Base-by-base conservation (phyloP, 1,284 basidiomycete genomes). In the Fomitopsis palustris region DNA sequence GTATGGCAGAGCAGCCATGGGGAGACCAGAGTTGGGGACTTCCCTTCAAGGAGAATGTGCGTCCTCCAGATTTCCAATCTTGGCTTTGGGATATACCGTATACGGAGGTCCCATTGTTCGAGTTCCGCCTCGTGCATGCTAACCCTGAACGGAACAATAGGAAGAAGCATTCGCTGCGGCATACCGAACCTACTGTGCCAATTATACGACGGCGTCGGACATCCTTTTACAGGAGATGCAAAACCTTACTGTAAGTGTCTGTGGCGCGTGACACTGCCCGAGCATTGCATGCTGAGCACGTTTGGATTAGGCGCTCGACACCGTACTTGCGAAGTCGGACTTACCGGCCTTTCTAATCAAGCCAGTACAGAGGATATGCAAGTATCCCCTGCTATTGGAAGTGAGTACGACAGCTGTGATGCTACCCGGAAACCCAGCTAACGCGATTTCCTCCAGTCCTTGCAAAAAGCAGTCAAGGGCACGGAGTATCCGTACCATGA, bases 131-230 rank as follows among this genome's bases (percentile, higher is more conserved):
- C 69, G 67, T 64, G 64, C 68, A 69, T 62, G 64, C 70, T 63
- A 49, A 47, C 65, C 55, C 53, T 57, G 69, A 70, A 68, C 66
- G 72, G 72, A 77, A 81, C 75, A 81, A 81, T 80, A 95, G 92
- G 96, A 99, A 81, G 85, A 93, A 60, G 92, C 95, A 66, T 97
- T 98, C 71, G 83, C 87, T 52, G 33, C n/a, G 2, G 92, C 94
- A 39, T 99, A 99, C 75, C 95, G 97, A 70, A 95, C 96, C 4
- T 99, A 98, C 74, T 99, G 96, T 74, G 95, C 95, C 49, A 98
- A 99, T 76, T 96, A 96, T 75, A 92, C 90, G 41, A 86, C 90
- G 71, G 90, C 94, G 53, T 86, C 91, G 71, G 88, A 94, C 57
- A 83, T 96, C 47, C 88, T 96, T 79, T 83, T 95, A 57, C 86